Conservation (phyloP, 805 yeast genomes). For the Dipodascus geniculatus region DNA sequence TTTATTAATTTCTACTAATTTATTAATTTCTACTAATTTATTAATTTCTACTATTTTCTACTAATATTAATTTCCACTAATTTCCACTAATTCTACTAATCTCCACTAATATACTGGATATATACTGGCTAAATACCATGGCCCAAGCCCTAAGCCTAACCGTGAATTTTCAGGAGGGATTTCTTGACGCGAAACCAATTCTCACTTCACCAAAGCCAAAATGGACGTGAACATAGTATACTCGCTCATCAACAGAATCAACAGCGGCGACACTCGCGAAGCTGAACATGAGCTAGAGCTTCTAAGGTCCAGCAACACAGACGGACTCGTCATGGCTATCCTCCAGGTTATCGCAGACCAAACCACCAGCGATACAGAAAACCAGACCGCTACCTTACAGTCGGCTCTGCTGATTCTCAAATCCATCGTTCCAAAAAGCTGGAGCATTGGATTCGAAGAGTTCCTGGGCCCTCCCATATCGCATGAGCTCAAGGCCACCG, state of each 20-base stretch:
- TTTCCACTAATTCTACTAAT: too few relatives aligned
- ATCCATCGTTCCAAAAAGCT: slow-evolving; percentile 23
- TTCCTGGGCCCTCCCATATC: slow-evolving; percentile 52
- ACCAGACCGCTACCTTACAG: neutral
- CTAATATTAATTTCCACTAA: too few relatives aligned
- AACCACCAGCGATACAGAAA: neutral
- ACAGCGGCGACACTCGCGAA: neutral
- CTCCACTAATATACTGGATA: too few relatives aligned
- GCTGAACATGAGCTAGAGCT: neutral
- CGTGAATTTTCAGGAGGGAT: neutral
- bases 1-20: too few relatives aligned
- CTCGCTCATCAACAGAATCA: neutral
- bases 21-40: too few relatives aligned
- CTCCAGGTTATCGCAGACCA: neutral
- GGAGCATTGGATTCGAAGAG: slow-evolving; percentile 78
- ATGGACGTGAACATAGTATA: neutral
- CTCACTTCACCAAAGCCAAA: neutral
- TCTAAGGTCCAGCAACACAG: neutral
- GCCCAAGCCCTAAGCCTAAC: neutral
- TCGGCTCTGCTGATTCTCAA: neutral
- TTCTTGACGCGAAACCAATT: neutral
- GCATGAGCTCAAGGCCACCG: slow-evolving; percentile 37
- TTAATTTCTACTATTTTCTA: too few relatives aligned
- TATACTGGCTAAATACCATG: too few relatives aligned
- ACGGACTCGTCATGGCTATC: neutral